Percentiles rank a stretch among this genome's conserved stretches.
Evolutionary conservation across 2,329 filamentous ascomycete genomes (phyloP).

Genomic region (Colletotrichum nymphaeae): DNA sequence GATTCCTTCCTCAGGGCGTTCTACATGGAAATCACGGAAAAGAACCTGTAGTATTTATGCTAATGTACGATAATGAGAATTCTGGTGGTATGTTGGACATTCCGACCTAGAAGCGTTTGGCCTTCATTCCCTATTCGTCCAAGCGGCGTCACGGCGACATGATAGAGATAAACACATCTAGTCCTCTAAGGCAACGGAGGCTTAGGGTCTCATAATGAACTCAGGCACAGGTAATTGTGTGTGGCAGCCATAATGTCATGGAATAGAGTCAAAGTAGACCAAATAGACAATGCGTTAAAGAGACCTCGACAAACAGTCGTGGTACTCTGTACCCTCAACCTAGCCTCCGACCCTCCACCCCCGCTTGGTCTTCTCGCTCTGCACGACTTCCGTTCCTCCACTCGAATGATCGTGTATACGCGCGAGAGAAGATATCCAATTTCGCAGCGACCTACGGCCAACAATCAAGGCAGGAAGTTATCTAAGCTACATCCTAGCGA

Average conservation of each 20-base stretch:
- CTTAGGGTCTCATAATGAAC: not conserved
- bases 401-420: no score
- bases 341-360: no score
- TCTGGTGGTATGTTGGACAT: constrained; percentile 5
- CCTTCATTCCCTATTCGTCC: not conserved
- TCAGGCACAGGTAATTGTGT: not conserved
- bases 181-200: no score
- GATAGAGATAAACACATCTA: not conserved
- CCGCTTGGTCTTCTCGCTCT: no score
- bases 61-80: constrained; percentile 27
- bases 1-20: constrained; percentile 11
- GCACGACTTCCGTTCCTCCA: no score
- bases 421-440: not conserved
- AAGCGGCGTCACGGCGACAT: not conserved
- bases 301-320: not conserved
- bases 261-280: not conserved
- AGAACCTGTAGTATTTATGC: constrained; percentile 19
- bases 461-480: not conserved
- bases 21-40: not conserved
- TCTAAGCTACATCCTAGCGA: not conserved
- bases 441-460: not conserved
- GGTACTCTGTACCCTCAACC: not conserved
- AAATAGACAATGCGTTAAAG: not conserved
- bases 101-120: not conserved
- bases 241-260: not conserved